Conservation (phyloP, 2,329 filamentous ascomycete species). For the Monosporascus sp. region DNA sequence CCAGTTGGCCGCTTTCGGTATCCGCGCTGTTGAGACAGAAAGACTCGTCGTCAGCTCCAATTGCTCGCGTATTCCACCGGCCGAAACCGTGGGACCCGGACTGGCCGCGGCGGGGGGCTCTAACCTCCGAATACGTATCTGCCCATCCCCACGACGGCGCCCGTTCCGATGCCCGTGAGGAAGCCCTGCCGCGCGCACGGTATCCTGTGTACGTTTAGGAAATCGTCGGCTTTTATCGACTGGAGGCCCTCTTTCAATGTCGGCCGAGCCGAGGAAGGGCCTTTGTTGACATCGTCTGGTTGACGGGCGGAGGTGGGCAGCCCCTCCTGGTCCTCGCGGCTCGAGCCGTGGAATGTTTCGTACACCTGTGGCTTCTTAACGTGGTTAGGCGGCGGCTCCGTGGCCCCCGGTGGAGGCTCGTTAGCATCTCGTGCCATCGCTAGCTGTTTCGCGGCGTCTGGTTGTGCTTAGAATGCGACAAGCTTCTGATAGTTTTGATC, state of each 20-base stretch:
- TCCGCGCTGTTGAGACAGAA: slow-evolving; percentile 38
- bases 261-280: slow-evolving; percentile 27
- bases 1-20: slow-evolving; percentile 74
- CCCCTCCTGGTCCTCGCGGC: slow-evolving; percentile 9
- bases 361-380: slow-evolving; percentile 31
- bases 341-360: slow-evolving; percentile 31
- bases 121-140: slow-evolving; percentile 72
- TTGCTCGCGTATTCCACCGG: neutral
- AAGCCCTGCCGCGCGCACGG: slow-evolving; percentile 83
- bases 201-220: slow-evolving; percentile 66
- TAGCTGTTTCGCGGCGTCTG: neutral
- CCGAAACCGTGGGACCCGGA: too few relatives aligned
- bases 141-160: slow-evolving; percentile 69
- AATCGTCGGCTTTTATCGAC: slow-evolving; percentile 63
- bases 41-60: neutral
- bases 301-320: neutral
- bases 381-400: slow-evolving; percentile 28
- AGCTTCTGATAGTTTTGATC: too few relatives aligned
- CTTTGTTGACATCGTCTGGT: slow-evolving; percentile 33
- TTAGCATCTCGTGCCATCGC: slow-evolving; percentile 28
- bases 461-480: neutral
- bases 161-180: slow-evolving; percentile 75
- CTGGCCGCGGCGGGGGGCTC: slow-evolving; percentile 15
- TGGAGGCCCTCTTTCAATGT: slow-evolving; percentile 59
- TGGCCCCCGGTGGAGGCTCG: slow-evolving; percentile 29